phyloP scores from a whole-genome alignment of 176 grass and related monocot species.

The Avena insularis region DNA sequence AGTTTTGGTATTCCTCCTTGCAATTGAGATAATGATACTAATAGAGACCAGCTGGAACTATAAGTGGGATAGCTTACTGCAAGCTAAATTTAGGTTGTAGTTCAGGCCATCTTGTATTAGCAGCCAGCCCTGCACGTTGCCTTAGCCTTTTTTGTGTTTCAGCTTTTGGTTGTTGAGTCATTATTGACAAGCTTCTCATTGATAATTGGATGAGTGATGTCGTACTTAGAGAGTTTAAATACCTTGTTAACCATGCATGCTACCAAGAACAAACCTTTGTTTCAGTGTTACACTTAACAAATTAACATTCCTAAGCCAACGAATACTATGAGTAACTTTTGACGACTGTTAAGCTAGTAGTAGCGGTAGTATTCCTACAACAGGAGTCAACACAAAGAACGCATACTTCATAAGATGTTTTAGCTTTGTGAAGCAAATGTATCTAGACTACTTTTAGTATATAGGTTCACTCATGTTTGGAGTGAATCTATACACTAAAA shows the following conservation, averaged over 20 bases:
- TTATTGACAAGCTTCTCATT: not conserved
- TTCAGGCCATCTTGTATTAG: not conserved
- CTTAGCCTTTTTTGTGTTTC: conserved; percentile 11
- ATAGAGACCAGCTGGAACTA: not conserved
- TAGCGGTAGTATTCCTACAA: conserved; percentile 16
- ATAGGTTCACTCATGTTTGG: too few species aligned
- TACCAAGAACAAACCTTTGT: conserved; percentile 7
- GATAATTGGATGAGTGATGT: not conserved
- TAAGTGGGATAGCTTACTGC: not conserved
- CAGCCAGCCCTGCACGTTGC: not conserved
- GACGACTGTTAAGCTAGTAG: not conserved
- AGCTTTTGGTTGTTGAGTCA: not conserved
- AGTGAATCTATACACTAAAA: too few species aligned
- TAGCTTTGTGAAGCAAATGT: too few species aligned
- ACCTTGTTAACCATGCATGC: not conserved
- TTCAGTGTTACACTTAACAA: not conserved
- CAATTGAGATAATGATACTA: not conserved
- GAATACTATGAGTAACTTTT: conserved; percentile 3
- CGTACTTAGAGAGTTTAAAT: not conserved
- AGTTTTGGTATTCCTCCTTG: not conserved
- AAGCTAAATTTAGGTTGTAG: not conserved
- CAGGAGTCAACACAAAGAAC: conserved; percentile 21
- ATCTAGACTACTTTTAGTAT: too few species aligned
- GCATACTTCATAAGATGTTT: not conserved
- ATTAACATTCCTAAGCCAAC: not conserved